Conservation (phyloP, 176 grass and related monocot genomes). For the Oryza rufipogon region DNA sequence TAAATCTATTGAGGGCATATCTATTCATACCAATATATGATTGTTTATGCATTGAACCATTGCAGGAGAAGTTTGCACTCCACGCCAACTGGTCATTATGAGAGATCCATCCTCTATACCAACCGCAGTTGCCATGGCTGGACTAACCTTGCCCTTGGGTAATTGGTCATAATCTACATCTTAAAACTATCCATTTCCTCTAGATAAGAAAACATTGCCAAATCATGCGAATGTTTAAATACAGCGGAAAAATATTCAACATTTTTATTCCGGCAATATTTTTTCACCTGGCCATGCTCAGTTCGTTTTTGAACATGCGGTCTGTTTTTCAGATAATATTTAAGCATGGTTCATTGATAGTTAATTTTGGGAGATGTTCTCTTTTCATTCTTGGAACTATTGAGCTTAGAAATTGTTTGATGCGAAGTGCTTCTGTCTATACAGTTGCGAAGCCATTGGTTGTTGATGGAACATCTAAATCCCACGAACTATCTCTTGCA, state of each 20-base stretch:
- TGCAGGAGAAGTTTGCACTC: constrained; percentile 72
- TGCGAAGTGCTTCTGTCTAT: constrained; percentile 32
- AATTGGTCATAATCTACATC: constrained; percentile 20
- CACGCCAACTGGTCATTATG: constrained; percentile 76
- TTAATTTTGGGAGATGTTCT: neutral
- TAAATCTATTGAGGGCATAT: neutral
- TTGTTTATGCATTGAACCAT: constrained; percentile 42
- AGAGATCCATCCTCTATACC: constrained; percentile 78
- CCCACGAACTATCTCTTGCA: constrained; percentile 69
- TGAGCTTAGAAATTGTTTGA: constrained; percentile 21
- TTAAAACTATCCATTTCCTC: constrained; percentile 20
- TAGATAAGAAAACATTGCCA: neutral
- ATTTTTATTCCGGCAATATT: neutral
- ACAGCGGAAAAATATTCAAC: neutral
- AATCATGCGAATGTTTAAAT: constrained; percentile 25
- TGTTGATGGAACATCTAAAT: constrained; percentile 78
- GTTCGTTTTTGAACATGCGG: neutral
- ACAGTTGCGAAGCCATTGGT: constrained; percentile 77
- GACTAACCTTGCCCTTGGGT: constrained; percentile 82
- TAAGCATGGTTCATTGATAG: neutral
- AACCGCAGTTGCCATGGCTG: constrained; percentile 71
- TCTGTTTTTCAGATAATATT: neutral
- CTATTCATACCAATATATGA: constrained; percentile 29
- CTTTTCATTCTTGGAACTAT: constrained; percentile 10
- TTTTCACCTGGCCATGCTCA: neutral